Percentiles rank a stretch among this genome's conserved stretches.
These are phyloP conservation scores for Saprolegnia parasitica DNA, from an alignment of 352 stramenopile genomes.

Conservation along the genomic window DNA sequence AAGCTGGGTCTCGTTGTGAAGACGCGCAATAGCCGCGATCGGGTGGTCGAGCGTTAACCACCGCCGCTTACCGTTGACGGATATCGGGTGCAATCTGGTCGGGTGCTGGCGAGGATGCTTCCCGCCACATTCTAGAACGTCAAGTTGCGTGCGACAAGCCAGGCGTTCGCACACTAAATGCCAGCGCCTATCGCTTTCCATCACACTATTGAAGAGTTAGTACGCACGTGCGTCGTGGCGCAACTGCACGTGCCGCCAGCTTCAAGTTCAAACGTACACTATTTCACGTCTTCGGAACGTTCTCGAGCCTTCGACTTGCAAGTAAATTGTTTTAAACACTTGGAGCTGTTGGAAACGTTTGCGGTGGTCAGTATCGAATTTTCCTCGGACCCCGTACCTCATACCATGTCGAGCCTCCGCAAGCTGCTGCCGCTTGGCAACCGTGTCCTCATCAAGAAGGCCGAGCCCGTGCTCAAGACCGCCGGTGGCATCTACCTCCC, in stretches of 20 bases:
- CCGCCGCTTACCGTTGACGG: too few relatives aligned
- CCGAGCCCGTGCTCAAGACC: slow-evolving; percentile 89
- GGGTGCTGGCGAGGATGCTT: not conserved
- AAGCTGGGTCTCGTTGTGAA: too few relatives aligned
- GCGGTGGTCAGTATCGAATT: slow-evolving; percentile 22
- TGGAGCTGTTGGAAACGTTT: not conserved
- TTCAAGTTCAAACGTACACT: not conserved
- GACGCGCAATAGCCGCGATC: too few relatives aligned
- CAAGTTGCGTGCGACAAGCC: not conserved
- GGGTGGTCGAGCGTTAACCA: too few relatives aligned
- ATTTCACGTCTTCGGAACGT: not conserved
- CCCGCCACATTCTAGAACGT: not conserved
- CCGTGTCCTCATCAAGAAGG: slow-evolving; percentile 91
- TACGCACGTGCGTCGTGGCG: too few relatives aligned
- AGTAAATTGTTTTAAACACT: slow-evolving; percentile 6
- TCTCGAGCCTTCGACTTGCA: not conserved
- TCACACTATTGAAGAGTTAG: too few relatives aligned
- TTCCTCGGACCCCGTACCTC: not conserved
- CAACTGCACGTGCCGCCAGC: not conserved
- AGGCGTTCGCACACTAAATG: not conserved
- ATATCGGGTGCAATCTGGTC: too few relatives aligned
- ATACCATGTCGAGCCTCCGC: slow-evolving; percentile 42
- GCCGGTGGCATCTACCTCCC: slow-evolving; percentile 93
- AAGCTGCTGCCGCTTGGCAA: slow-evolving; percentile 93
- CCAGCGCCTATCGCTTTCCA: too few relatives aligned